Evolutionary conservation across 495 filamentous ascomycete species (phyloP), one percentile per base, ranked within the genome.

Genomic region (Penicillium canariense): DNA sequence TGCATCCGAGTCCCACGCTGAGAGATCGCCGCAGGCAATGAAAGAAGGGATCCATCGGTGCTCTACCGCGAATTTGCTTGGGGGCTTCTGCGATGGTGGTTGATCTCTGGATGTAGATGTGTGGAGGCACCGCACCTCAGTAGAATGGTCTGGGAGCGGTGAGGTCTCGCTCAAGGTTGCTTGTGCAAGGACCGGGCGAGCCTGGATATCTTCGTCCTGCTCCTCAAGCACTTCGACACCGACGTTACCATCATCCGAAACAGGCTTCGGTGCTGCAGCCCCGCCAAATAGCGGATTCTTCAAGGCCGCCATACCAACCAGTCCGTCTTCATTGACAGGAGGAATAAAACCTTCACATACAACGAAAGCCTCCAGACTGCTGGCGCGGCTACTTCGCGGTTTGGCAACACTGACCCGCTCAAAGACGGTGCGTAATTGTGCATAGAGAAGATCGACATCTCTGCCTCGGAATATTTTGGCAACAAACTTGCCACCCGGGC

Each of bases 391-490:
- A 44, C 89, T 95, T 36, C 94, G 80, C 12, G 94, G 94, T 68
- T 98, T 98, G 12, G 94, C 91, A 36, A 96, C 90, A 48, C 86
- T 83, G 28, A 98, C 94, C 48, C 83, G 77, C 50, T 89, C 83
- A 56, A 98, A 98, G 49, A 97, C 88, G 23, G 91, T 84, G 55
- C 90, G 90, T 39, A 97, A 80, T 61, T 97, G 94, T 5, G 91
- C 89, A 66, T 91, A 97, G 2, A 97, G 81, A 3, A 97, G 74
- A 61, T 96, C 92, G 12, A 96, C 91, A 61, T 97, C 93, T 56
- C 91, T 87, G 30, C 89, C 91, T 11, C 94, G 78, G 76, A 98
- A 98, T 59, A 98, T 96, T 74, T 98, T 98, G 7, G 94, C 93
- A 8, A 98, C 92, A 61, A 98, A 98, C 60, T 88, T 95, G 48